These are phyloP conservation scores for Nicotiana obtusifolia DNA, from an alignment of 257 asterid genomes.

Conservation along the genomic window DNA sequence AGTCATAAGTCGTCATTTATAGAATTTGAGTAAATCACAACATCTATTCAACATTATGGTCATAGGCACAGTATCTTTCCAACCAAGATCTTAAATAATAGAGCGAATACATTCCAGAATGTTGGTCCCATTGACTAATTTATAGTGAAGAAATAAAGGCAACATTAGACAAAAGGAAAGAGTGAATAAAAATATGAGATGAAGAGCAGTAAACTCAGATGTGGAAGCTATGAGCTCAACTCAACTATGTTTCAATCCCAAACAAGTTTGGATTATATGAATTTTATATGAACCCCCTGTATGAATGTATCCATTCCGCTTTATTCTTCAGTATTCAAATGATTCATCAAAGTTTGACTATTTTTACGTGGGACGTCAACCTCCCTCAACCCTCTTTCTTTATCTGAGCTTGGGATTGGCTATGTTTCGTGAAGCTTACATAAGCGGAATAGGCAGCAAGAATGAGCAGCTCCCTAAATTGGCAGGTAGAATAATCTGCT, in stretches of 20 bases:
- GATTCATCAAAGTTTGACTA: neutral
- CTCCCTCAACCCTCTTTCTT: neutral
- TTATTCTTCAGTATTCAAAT: neutral
- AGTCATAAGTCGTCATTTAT: neutral
- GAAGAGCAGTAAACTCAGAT: neutral
- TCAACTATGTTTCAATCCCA: neutral
- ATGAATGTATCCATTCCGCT: neutral
- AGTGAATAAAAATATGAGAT: constrained; percentile 7
- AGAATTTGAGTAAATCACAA: too few relatives aligned
- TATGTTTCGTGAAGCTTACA: neutral
- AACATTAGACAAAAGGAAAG: neutral
- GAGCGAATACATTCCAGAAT: constrained; percentile 4
- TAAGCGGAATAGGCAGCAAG: neutral
- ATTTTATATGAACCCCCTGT: neutral
- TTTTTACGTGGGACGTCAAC: neutral
- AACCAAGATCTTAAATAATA: neutral
- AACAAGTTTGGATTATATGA: neutral
- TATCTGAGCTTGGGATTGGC: neutral
- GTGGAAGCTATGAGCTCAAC: neutral
- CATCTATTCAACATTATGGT: neutral
- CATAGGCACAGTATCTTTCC: neutral
- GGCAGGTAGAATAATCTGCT: neutral
- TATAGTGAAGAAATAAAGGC: neutral
- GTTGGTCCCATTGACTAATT: neutral
- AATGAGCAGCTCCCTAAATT: neutral